These are phyloP conservation scores for Austroboletus eburneus DNA, from an alignment of 768 basidiomycete species.

Conservation along the genomic window DNA sequence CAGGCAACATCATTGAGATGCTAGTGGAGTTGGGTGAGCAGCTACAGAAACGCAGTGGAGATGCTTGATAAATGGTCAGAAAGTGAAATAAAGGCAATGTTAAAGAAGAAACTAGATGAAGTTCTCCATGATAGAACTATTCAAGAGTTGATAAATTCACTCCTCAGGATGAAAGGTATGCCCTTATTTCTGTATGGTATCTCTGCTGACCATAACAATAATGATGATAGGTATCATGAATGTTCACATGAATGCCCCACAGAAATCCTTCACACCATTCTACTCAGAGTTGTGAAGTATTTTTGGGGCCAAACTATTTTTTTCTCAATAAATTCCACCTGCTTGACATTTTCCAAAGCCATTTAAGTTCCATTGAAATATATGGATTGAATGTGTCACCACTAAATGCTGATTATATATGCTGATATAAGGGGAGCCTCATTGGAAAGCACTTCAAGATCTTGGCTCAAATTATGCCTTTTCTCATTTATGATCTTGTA, in stretches of 20 bases:
- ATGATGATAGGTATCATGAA: slow-evolving; percentile 11
- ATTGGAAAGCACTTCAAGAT: slow-evolving; percentile 34
- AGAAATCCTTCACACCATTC: slow-evolving; percentile 31
- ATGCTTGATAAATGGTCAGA: neutral
- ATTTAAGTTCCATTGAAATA: slow-evolving; percentile 20
- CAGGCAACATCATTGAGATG: neutral
- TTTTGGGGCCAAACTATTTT: slow-evolving; percentile 24
- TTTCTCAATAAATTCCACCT: slow-evolving; percentile 19
- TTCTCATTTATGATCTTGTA: slow-evolving; percentile 30
- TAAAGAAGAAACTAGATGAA: neutral
- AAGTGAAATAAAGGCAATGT: neutral
- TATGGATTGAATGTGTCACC: slow-evolving; percentile 24
- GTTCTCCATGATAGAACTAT: neutral
- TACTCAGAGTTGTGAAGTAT: slow-evolving; percentile 34
- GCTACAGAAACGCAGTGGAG: neutral
- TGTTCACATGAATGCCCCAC: slow-evolving; percentile 31
- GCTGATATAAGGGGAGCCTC: slow-evolving; percentile 26
- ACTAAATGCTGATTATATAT: slow-evolving; percentile 31
- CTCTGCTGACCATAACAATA: too few relatives aligned
- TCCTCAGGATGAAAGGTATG: neutral
- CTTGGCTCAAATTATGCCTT: slow-evolving; percentile 30
- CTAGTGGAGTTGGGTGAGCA: slow-evolving; percentile 5
- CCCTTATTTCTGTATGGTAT: too few relatives aligned
- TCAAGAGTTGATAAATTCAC: neutral
- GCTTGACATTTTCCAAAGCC: slow-evolving; percentile 18